Evolutionary conservation across 2,329 filamentous ascomycete species (phyloP).

Genomic region (Pyrenophora graminea): DNA sequence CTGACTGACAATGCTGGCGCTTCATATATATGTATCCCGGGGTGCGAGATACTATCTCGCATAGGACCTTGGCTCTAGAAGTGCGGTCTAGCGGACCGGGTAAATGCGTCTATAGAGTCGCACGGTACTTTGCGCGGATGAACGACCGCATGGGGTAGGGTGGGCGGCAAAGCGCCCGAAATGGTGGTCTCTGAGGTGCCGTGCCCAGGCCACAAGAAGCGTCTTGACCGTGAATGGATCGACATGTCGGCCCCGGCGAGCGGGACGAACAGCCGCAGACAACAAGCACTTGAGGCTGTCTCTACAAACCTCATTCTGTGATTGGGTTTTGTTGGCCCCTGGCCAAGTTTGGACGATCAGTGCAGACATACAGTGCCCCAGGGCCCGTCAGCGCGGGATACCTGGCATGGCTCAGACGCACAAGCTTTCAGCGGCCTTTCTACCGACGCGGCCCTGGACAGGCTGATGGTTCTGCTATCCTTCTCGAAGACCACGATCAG

Average conservation of each 20-base stretch:
- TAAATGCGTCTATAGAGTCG: slow-evolving; percentile 29
- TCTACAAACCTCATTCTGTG: not conserved
- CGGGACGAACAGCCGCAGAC: slow-evolving; percentile 13
- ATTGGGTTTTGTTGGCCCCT: slow-evolving; percentile 1
- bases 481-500: slow-evolving; percentile 17
- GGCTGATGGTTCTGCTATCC: slow-evolving; percentile 7
- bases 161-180: slow-evolving; percentile 19
- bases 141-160: slow-evolving; percentile 28
- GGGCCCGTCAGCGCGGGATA: slow-evolving; percentile 9
- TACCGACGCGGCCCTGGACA: not conserved
- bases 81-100: slow-evolving; percentile 36
- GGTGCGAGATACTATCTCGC: slow-evolving; percentile 14
- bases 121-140: slow-evolving; percentile 26
- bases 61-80: slow-evolving; percentile 23
- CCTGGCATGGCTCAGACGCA: slow-evolving; percentile 2
- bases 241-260: slow-evolving; percentile 12
- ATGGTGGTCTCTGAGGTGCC: slow-evolving; percentile 14
- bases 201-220: slow-evolving; percentile 10
- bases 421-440: slow-evolving; percentile 7
- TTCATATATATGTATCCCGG: slow-evolving; percentile 34
- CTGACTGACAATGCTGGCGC: slow-evolving; percentile 19
- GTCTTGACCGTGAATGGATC: slow-evolving; percentile 9
- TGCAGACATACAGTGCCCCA: slow-evolving; percentile 2
- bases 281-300: slow-evolving; percentile 10
- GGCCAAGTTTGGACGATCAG: slow-evolving; percentile 1